Evolutionary conservation across 768 basidiomycete genomes (phyloP).

Genomic region (Macrolepiota fuliginosa): DNA sequence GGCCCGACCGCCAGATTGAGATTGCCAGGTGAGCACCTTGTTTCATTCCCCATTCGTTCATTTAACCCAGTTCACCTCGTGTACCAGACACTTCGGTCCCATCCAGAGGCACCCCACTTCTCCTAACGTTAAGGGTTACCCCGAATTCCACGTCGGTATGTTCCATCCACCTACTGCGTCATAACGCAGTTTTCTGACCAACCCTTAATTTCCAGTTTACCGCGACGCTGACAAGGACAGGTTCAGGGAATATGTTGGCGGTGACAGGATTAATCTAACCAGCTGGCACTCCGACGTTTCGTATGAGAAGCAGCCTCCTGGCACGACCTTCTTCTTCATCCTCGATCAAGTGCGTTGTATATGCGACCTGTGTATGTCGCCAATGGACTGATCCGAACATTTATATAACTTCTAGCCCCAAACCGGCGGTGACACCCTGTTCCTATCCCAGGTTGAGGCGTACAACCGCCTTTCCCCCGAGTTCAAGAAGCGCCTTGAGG

Average conservation of each 20-base stretch:
- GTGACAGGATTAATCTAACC: slow-evolving; percentile 37
- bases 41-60: background rate
- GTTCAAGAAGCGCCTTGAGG: slow-evolving; percentile 56
- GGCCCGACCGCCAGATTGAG: slow-evolving; percentile 49
- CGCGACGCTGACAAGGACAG: slow-evolving; percentile 42
- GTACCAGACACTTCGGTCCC: slow-evolving; percentile 40
- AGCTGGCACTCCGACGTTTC: slow-evolving; percentile 60
- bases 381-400: background rate
- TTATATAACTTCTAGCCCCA: slow-evolving; percentile 23
- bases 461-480: slow-evolving; percentile 57
- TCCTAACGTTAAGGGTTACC: slow-evolving; percentile 52
- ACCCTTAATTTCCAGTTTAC: slow-evolving; percentile 35
- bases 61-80: background rate
- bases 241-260: slow-evolving; percentile 42
- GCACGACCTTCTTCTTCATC: slow-evolving; percentile 56
- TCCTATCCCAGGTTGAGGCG: slow-evolving; percentile 55
- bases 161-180: background rate
- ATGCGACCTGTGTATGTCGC: background rate
- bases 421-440: slow-evolving; percentile 53
- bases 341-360: slow-evolving; percentile 39
- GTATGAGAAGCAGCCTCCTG: slow-evolving; percentile 54
- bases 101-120: slow-evolving; percentile 47
- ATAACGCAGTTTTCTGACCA: background rate
- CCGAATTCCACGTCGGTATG: slow-evolving; percentile 58
- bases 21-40: slow-evolving; percentile 35